Evolutionary conservation across 495 filamentous ascomycete species (phyloP).

Genomic region (Tuber brumale): DNA sequence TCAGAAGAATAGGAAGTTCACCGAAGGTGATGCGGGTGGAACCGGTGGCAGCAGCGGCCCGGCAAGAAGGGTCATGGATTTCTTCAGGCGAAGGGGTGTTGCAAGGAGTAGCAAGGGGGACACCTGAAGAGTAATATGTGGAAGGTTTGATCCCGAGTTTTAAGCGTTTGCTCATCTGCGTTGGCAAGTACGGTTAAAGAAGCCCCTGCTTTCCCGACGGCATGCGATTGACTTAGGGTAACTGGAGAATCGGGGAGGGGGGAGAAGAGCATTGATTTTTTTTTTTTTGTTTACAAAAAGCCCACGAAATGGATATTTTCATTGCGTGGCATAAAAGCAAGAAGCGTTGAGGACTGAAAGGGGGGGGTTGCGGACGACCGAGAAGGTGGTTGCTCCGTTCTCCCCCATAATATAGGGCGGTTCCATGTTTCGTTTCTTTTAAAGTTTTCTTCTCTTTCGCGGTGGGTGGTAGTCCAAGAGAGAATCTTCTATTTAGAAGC

Average conservation of each 20-base stretch:
- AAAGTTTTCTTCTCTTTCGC: neutral
- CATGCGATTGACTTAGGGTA: conserved; percentile 10
- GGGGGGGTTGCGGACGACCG: conserved; percentile 7
- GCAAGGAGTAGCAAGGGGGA: conserved; percentile 36
- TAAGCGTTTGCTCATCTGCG: conserved; percentile 12
- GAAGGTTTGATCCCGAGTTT: conserved; percentile 11
- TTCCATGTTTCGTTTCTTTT: neutral
- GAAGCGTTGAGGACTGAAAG: conserved; percentile 16
- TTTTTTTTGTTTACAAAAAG: neutral
- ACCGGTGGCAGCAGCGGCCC: conserved; percentile 71
- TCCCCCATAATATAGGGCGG: conserved; percentile 8
- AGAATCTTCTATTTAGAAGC: conserved; percentile 21
- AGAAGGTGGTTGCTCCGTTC: conserved; percentile 21
- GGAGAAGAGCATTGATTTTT: conserved; percentile 4
- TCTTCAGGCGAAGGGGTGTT: conserved; percentile 74
- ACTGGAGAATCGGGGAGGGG: conserved; percentile 1
- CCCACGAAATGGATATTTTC: conserved; percentile 18
- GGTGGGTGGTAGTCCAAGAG: neutral
- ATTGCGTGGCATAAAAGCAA: conserved; percentile 15
- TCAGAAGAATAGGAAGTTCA: conserved; percentile 79
- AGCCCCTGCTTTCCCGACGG: conserved; percentile 12
- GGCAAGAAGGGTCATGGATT: conserved; percentile 92
- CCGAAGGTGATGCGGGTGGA: conserved; percentile 71
- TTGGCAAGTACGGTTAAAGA: conserved; percentile 21
- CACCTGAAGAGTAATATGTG: conserved; percentile 7